Evolutionary conservation across 257 asterid species (phyloP).

Genomic region (Jasminum sambac): DNA sequence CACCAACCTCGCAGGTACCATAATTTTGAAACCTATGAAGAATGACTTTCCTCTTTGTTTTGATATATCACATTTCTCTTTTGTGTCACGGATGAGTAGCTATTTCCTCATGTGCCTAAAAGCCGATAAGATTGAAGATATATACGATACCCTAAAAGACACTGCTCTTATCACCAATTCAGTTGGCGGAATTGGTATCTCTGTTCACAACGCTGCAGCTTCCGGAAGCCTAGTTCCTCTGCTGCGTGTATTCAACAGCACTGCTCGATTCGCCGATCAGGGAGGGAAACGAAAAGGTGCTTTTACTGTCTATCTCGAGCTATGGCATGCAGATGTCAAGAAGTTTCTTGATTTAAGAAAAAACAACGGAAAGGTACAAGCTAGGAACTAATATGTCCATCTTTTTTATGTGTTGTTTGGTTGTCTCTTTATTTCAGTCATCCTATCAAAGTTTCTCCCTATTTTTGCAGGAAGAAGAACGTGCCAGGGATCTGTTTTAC

Average conservation of each 20-base stretch:
- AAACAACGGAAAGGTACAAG: constrained; percentile 88
- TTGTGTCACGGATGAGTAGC: constrained; percentile 72
- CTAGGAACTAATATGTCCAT: background rate
- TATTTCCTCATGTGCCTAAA: constrained; percentile 95
- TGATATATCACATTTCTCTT: constrained; percentile 4
- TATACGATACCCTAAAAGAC: constrained; percentile 89
- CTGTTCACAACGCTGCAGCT: constrained; percentile 88
- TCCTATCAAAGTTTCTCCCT: background rate
- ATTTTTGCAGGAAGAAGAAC: constrained; percentile 79
- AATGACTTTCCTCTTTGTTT: background rate
- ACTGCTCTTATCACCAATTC: constrained; percentile 98
- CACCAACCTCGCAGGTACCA: constrained; percentile 91
- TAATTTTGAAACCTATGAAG: background rate
- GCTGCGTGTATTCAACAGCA: constrained; percentile 92
- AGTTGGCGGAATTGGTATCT: constrained; percentile 98
- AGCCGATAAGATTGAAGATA: constrained; percentile 96
- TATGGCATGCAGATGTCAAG: constrained; percentile 93
- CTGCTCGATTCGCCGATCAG: constrained; percentile 94
- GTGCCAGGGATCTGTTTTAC: constrained; percentile 87
- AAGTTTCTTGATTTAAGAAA: constrained; percentile 90
- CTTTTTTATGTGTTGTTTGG: background rate
- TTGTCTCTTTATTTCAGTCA: background rate
- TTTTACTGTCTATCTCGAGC: constrained; percentile 97
- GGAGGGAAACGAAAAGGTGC: constrained; percentile 86
- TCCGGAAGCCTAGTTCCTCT: constrained; percentile 96